Evolutionary conservation across 1,284 basidiomycete species (phyloP), one percentile per base, ranked within the genome.

Genomic region (Anthracocystis setariae): DNA sequence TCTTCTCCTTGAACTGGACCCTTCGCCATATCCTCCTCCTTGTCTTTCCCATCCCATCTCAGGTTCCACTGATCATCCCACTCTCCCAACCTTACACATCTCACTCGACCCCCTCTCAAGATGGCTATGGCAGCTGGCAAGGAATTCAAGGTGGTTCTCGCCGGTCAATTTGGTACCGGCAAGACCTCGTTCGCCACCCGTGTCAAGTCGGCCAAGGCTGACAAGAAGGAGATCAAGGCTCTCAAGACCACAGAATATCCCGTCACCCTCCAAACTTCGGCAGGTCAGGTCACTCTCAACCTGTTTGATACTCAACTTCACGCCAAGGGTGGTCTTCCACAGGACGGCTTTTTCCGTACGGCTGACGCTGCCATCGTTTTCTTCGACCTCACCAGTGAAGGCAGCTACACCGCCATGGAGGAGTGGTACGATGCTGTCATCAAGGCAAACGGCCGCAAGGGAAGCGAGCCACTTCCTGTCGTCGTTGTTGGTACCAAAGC

Each of bases 101-200:
- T n/a, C n/a, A n/a, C n/a, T n/a, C n/a, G n/a, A n/a, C n/a, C n/a
- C n/a, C n/a, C n/a, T n/a, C n/a, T n/a, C 42, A 48, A 13, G 5
- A 60, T 62, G 46, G 50, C 38, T 20, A 65, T 65, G 62, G 55
- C 69, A 35, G 25, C 56, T 18, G 54, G 46, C 10, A 72, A 72
- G 27, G 69, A 72, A 25, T 72, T 63, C 69, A 72, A 72, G 56
- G 53, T 72, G 24, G 69, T 72, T 35, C 55, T 72, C 25, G 69
- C 63, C 44, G 69, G 69, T 39, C 63, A 63, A 37, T 72, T 72
- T 37, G 69, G 69, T 29, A 50, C 52, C 3, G 69, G 69, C 45
- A 72, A 67, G 69, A 72, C 69, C 9, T 39, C 63, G 18, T 72
- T 72, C 48, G 69, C 69, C 56, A 72, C 69, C 20, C 69, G 69